These are phyloP conservation scores for Blastobotrys arbuscula DNA, from an alignment of 1,139 yeast genomes.

Conservation along the genomic window DNA sequence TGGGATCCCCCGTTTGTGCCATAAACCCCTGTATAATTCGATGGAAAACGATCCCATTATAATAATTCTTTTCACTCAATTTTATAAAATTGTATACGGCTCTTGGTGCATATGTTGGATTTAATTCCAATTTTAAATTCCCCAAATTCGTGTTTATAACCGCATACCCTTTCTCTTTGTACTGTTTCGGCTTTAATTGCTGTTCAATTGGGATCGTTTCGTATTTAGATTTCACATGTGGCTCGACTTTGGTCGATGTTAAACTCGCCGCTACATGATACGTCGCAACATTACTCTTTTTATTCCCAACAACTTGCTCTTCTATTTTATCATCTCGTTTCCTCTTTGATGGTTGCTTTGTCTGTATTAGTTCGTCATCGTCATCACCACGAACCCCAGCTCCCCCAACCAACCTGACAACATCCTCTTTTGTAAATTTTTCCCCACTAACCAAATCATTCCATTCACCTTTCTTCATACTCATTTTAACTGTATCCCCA, in stretches of 20 bases:
- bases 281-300: constrained; percentile 20
- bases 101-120: constrained; percentile 38
- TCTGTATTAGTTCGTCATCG: neutral
- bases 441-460: constrained; percentile 33
- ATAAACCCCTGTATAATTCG: constrained; percentile 45
- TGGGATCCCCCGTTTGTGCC: constrained; percentile 51
- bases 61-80: constrained; percentile 38
- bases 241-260: constrained; percentile 34
- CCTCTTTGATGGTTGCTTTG: neutral
- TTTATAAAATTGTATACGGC: constrained; percentile 43
- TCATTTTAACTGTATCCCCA: constrained; percentile 30
- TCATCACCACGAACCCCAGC: constrained; percentile 20
- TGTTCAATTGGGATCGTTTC: constrained; percentile 22
- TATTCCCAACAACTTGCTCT: neutral
- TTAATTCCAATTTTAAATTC: constrained; percentile 37
- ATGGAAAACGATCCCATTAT: constrained; percentile 42
- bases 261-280: constrained; percentile 33
- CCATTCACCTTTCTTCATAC: constrained; percentile 30
- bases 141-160: constrained; percentile 40
- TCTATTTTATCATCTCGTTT: neutral
- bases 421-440: constrained; percentile 29
- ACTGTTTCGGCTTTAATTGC: constrained; percentile 28
- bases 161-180: constrained; percentile 31
- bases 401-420: constrained; percentile 29
- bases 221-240: constrained; percentile 26